phyloP scores from a whole-genome alignment of 2,329 filamentous ascomycete species.

The Fusarium concolor region DNA sequence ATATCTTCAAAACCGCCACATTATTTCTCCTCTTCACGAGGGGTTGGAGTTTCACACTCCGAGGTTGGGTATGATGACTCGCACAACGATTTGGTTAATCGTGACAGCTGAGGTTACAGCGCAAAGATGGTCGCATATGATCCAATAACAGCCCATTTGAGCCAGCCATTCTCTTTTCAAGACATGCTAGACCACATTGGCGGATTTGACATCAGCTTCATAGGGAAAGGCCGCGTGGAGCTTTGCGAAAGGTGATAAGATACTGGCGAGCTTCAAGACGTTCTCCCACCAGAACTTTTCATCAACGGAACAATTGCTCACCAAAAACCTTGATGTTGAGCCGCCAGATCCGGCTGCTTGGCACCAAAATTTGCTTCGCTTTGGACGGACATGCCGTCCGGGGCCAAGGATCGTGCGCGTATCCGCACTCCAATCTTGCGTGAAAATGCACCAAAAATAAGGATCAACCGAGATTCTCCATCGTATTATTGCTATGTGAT shows the following conservation, averaged over 20 bases:
- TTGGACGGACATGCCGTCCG: constrained; percentile 42
- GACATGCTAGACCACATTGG: constrained; percentile 19
- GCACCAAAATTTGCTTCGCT: constrained; percentile 32
- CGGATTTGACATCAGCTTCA: constrained; percentile 2
- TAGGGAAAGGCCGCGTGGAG: constrained; percentile 19
- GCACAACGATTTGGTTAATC: constrained; percentile 16
- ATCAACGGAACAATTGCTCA: constrained; percentile 2
- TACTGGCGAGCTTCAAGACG: constrained; percentile 2
- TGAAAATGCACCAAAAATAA: constrained; percentile 32
- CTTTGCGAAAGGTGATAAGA: constrained; percentile 12
- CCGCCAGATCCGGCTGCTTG: constrained; percentile 45
- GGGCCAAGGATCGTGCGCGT: constrained; percentile 32
- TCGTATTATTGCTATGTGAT: constrained; percentile 12
- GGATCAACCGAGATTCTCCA: constrained; percentile 34
- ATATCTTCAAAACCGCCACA: constrained; percentile 5
- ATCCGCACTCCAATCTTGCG: constrained; percentile 4
- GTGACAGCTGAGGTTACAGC: constrained; percentile 16
- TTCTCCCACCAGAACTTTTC: constrained; percentile 4
- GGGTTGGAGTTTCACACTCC: constrained; percentile 31
- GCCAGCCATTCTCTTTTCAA: constrained; percentile 13
- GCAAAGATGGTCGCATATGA: constrained; percentile 10
- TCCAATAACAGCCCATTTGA: neutral
- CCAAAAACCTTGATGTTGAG: constrained; percentile 32
- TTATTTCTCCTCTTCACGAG: neutral
- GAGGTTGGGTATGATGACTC: constrained; percentile 28